phyloP scores from a whole-genome alignment of 1,139 yeast genomes.

The Kluyveromyces sp. region DNA sequence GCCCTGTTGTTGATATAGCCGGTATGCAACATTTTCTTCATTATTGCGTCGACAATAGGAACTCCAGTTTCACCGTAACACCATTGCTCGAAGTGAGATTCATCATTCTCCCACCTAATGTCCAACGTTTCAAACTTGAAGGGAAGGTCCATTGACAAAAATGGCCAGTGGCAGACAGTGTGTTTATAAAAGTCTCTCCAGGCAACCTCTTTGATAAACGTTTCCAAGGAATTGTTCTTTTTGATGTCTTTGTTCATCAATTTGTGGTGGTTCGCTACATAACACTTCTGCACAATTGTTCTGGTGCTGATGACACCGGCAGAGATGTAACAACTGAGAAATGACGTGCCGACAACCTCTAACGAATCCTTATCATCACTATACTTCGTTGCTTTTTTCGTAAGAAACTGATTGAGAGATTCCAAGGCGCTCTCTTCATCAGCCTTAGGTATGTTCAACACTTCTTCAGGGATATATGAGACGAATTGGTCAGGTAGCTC shows the following conservation, averaged over 20 bases:
- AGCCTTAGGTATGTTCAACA: constrained; percentile 21
- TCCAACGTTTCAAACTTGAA: constrained; percentile 39
- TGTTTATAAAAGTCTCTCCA: constrained; percentile 55
- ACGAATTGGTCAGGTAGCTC: constrained; percentile 16
- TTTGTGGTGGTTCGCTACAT: constrained; percentile 26
- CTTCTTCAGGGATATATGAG: constrained; percentile 13
- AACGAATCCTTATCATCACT: constrained; percentile 29
- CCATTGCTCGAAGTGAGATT: constrained; percentile 41
- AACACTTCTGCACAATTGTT: constrained; percentile 32
- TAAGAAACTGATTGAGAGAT: constrained; percentile 32
- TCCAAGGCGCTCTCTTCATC: constrained; percentile 38
- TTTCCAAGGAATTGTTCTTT: constrained; percentile 32
- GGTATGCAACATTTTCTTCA: constrained; percentile 44
- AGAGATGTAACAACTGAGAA: constrained; percentile 41
- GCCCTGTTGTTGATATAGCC: constrained; percentile 50
- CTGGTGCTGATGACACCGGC: constrained; percentile 43
- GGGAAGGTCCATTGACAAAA: constrained; percentile 44
- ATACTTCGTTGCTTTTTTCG: constrained; percentile 31
- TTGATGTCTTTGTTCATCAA: constrained; percentile 28
- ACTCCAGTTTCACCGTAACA: constrained; percentile 47
- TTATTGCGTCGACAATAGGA: constrained; percentile 52
- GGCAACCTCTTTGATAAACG: constrained; percentile 47
- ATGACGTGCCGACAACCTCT: constrained; percentile 34
- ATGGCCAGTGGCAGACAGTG: constrained; percentile 44
- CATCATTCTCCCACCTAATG: constrained; percentile 39